Base-by-base conservation (phyloP, 2,329 filamentous ascomycete species). In the Fusarium newnesense region DNA sequence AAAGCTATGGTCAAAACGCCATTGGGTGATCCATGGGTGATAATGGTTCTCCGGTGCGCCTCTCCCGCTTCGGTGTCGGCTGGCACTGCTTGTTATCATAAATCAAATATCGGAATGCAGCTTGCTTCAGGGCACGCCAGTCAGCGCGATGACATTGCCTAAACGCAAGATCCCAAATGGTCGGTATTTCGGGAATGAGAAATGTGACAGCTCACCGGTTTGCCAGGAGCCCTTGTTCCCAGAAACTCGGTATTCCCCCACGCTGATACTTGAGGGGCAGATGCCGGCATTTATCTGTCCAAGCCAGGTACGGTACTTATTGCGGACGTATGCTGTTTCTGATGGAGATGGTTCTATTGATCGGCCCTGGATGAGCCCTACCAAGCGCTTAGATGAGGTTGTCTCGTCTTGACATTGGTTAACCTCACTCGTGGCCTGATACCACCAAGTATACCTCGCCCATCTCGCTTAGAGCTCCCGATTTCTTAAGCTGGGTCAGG, bases 191-290 rank as follows among this genome's bases (percentile, higher is more conserved):
- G 36, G 65, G 54, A 65, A 57, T 68, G 44, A 56, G 50, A 73
- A 40, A 73, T 73, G 65, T 67, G 72, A 75, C 72, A 70, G 65
- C 72, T 74, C 72, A 75, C 72, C 72, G 72, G 72, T 75, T 72
- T 72, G 39, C 56, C 42, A 74, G 60, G 56, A 69, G 63, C 71
- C 71, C 71, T 74, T 74, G 71, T 66, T 74, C 56, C 71, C 68
- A 69, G 43, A 69, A 62, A 47, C 28, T 60, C 39, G 71, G 71
- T 72, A 72, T 57, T 69, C 68, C 71, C 70, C 71, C 71, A 74
- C 71, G 57, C 39, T 57, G 49, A 52, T 46, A 61, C 49, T 61
- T n/a, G 47, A 72, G 67, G 60, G 39, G 42, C 43, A 69, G 47
- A 53, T 61, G 43, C 56, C 64, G 58, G 56, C 30, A 74, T 72